Conservation (phyloP, 202 grass and related monocot species). For the Cymbopogon flexuosus region DNA sequence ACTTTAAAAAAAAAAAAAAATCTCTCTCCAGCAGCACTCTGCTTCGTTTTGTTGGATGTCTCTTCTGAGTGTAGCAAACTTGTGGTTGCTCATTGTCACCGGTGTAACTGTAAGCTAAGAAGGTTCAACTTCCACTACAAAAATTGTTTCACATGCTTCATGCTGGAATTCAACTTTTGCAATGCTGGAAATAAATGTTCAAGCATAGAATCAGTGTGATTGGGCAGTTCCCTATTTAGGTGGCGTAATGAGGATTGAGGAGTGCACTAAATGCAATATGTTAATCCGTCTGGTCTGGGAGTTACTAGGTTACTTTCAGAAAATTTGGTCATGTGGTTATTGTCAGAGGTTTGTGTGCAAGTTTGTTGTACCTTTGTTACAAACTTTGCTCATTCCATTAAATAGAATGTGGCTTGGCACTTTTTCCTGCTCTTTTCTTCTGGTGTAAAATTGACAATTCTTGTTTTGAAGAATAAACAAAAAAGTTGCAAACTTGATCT, state of each 20-base stretch:
- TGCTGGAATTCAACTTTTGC: neutral
- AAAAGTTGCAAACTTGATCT: neutral
- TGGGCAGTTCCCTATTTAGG: neutral
- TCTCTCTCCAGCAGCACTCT: neutral
- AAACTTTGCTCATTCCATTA: neutral
- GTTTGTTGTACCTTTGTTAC: neutral
- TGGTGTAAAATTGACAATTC: too few relatives aligned
- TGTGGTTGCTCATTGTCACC: neutral
- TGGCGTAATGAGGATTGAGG: neutral
- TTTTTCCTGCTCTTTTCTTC: too few relatives aligned
- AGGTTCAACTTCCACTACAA: neutral
- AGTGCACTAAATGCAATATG: neutral
- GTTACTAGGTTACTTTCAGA: neutral
- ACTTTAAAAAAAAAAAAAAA: neutral
- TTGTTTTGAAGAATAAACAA: too few relatives aligned
- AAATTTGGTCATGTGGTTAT: neutral
- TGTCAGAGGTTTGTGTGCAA: neutral
- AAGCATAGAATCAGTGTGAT: neutral
- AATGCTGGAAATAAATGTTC: neutral
- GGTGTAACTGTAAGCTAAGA: too few relatives aligned
- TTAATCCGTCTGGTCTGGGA: neutral
- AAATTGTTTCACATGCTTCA: neutral
- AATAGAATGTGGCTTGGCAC: neutral
- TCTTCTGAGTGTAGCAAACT: neutral
- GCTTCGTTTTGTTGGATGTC: neutral